Percentiles rank a stretch among this genome's conserved stretches.
These are phyloP conservation scores for Penicillium paradoxum DNA, from an alignment of 495 filamentous ascomycete species.

Conservation along the genomic window DNA sequence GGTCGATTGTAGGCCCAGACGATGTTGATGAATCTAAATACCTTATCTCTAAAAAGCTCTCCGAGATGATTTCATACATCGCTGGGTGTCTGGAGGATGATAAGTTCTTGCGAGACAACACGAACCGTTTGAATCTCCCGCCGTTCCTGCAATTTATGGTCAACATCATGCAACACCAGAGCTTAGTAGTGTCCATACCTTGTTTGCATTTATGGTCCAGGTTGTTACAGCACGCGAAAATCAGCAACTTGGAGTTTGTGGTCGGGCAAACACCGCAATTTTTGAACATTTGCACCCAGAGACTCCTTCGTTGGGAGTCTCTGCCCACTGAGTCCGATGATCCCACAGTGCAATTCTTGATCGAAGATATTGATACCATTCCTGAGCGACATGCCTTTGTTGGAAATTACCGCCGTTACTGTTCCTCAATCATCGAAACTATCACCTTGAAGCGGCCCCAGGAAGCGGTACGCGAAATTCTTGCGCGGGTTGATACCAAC, in stretches of 20 bases:
- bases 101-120: slow-evolving; percentile 51
- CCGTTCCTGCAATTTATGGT: slow-evolving; percentile 76
- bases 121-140: slow-evolving; percentile 57
- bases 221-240: slow-evolving; percentile 60
- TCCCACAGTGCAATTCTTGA: slow-evolving; percentile 71
- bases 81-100: slow-evolving; percentile 78
- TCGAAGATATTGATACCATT: slow-evolving; percentile 90
- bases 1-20: slow-evolving; percentile 71
- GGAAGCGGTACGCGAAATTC: slow-evolving; percentile 82
- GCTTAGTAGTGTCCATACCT: slow-evolving; percentile 87
- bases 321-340: slow-evolving; percentile 77
- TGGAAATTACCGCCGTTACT: slow-evolving; percentile 93
- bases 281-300: slow-evolving; percentile 70
- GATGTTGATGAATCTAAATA: slow-evolving; percentile 90
- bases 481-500: slow-evolving; percentile 67
- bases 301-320: slow-evolving; percentile 77
- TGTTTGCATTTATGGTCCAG: slow-evolving; percentile 85
- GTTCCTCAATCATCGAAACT: slow-evolving; percentile 74
- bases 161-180: slow-evolving; percentile 73
- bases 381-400: slow-evolving; percentile 95
- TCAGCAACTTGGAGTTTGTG: slow-evolving; percentile 62
- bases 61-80: slow-evolving; percentile 85
- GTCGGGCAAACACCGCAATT: slow-evolving; percentile 65
- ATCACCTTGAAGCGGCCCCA: slow-evolving; percentile 73
- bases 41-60: slow-evolving; percentile 84